Percentiles rank a stretch among this genome's conserved stretches.
phyloP scores from a whole-genome alignment of 805 yeast species.

The Myxozyma vanderwaltii region DNA sequence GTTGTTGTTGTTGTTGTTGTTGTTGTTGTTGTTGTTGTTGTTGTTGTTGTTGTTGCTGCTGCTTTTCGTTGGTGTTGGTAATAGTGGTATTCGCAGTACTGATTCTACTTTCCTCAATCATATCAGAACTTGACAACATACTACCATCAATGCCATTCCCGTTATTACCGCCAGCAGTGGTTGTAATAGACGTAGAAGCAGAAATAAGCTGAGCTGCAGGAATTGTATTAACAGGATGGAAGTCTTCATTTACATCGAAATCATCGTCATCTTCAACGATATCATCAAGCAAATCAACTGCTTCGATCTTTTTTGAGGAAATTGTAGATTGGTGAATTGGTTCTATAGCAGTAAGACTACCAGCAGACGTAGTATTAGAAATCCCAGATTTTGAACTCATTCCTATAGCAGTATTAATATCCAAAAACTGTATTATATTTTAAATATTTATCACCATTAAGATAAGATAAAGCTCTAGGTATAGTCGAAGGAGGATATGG shows the following conservation, averaged over 20 bases:
- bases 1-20: too few species aligned
- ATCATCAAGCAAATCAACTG: conserved; percentile 4
- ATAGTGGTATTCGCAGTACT: background rate
- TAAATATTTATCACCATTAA: background rate
- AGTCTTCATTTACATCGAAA: background rate
- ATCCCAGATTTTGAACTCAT: too few species aligned
- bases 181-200: too few species aligned
- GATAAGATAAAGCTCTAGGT: background rate
- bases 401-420: too few species aligned
- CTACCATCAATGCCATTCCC: background rate
- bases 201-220: too few species aligned
- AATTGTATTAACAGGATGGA: background rate
- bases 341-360: too few species aligned
- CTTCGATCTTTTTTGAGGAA: conserved; percentile 1
- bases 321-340: background rate
- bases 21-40: too few species aligned
- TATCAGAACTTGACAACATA: background rate
- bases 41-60: background rate
- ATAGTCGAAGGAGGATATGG: background rate
- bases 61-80: background rate
- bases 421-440: too few species aligned
- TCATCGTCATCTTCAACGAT: conserved; percentile 8
- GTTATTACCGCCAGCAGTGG: background rate
- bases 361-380: background rate
- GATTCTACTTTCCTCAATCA: background rate